phyloP scores from a whole-genome alignment of 345 rosid species.

The Excoecaria cochinchinensis region DNA sequence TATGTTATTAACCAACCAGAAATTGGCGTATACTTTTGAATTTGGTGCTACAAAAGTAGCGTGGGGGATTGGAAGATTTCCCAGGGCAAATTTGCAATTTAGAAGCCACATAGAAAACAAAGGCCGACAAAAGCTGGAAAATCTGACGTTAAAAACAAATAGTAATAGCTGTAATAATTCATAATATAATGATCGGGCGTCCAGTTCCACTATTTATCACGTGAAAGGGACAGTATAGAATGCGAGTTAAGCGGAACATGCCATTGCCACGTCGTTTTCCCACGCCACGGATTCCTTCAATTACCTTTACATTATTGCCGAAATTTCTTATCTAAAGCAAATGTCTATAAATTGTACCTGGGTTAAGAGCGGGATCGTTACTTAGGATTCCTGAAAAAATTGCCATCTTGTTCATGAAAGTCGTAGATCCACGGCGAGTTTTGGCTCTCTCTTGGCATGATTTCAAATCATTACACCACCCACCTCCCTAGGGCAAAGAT shows the following conservation, averaged over 20 bases:
- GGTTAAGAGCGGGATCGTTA: slow-evolving; percentile 73
- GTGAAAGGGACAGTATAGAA: slow-evolving; percentile 24
- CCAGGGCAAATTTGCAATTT: neutral
- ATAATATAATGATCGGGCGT: slow-evolving; percentile 1
- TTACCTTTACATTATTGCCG: too few relatives aligned
- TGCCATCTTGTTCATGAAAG: slow-evolving; percentile 59
- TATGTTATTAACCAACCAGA: too few relatives aligned
- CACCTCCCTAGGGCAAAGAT: slow-evolving; percentile 69
- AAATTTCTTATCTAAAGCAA: too few relatives aligned
- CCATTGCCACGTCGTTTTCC: too few relatives aligned
- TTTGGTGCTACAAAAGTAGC: too few relatives aligned
- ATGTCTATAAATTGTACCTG: slow-evolving; percentile 43
- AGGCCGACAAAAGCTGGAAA: neutral
- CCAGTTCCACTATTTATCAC: slow-evolving; percentile 18
- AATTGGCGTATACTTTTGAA: too few relatives aligned
- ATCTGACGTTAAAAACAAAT: neutral
- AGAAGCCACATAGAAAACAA: neutral
- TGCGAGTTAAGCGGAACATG: too few relatives aligned
- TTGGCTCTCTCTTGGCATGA: slow-evolving; percentile 76
- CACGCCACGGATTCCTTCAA: too few relatives aligned
- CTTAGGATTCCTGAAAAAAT: slow-evolving; percentile 82
- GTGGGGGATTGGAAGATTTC: neutral
- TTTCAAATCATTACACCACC: slow-evolving; percentile 86
- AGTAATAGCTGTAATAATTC: slow-evolving; percentile 12
- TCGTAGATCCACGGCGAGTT: slow-evolving; percentile 77